Conservation (phyloP, 257 asterid species). For the Jacaranda mimosifolia region DNA sequence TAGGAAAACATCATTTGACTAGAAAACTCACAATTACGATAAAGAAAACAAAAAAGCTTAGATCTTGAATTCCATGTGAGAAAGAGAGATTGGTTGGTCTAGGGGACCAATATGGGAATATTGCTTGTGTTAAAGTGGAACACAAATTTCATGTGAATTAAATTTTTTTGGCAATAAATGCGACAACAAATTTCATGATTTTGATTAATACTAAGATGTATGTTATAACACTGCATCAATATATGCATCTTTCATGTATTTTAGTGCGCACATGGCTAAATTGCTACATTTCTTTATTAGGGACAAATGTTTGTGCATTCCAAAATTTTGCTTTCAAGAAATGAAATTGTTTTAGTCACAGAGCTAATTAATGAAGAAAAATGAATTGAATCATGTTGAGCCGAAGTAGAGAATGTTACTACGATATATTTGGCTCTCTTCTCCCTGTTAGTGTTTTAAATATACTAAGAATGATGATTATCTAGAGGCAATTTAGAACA, state of each 20-base stretch:
- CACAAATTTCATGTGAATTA: slow-evolving; percentile 12
- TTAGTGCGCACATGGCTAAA: slow-evolving; percentile 1
- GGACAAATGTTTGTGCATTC: neutral
- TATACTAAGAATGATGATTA: too few relatives aligned
- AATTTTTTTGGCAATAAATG: slow-evolving; percentile 1
- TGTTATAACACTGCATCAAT: neutral
- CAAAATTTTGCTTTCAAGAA: neutral
- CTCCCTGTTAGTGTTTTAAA: too few relatives aligned
- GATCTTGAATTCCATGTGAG: neutral
- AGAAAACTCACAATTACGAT: neutral
- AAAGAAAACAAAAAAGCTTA: neutral
- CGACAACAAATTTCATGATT: neutral
- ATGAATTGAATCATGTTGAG: neutral
- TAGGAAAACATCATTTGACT: neutral
- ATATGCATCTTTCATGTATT: neutral
- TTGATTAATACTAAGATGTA: neutral
- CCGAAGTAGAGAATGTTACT: neutral
- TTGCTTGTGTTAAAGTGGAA: neutral
- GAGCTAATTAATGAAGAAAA: neutral
- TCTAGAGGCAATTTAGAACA: too few relatives aligned
- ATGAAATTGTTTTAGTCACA: neutral
- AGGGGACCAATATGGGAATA: too few relatives aligned
- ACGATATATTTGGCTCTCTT: too few relatives aligned
- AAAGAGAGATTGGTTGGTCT: neutral
- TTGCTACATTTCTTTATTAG: neutral